These are phyloP conservation scores for Wallacemonas sp. DNA, from an alignment of 208 protist species.

Conservation along the genomic window DNA sequence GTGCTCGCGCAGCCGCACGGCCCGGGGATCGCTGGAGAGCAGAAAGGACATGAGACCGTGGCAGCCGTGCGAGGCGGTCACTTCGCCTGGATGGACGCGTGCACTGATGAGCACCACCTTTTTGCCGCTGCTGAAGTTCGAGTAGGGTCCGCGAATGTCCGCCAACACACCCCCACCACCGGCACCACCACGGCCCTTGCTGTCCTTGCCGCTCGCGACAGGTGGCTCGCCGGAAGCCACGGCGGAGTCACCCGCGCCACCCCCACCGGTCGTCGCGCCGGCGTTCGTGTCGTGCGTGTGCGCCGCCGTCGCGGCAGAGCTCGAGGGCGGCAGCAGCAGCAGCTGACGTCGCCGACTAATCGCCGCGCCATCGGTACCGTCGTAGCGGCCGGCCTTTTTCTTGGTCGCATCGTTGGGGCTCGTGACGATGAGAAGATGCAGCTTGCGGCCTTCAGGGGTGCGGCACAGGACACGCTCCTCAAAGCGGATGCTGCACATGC, in stretches of 20 bases:
- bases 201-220: background rate
- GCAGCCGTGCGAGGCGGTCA: conserved; percentile 87
- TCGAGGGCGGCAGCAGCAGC: background rate
- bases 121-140: conserved; percentile 78
- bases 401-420: conserved; percentile 32
- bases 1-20: conserved; percentile 71
- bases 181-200: background rate
- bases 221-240: background rate
- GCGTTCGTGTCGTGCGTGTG: too few species aligned
- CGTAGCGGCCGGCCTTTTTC: conserved; percentile 10
- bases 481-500: conserved; percentile 62
- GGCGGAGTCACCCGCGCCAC: background rate
- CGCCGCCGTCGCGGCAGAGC: too few species aligned
- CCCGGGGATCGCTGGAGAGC: conserved; percentile 66
- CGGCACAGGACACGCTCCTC: conserved; percentile 82
- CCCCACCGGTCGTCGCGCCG: too few species aligned
- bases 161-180: background rate
- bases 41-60: conserved; percentile 91
- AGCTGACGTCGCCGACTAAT: background rate
- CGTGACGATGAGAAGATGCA: conserved; percentile 83
- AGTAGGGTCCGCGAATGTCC: conserved; percentile 58
- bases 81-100: conserved; percentile 94
- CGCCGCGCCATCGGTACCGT: conserved; percentile 8
- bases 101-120: conserved; percentile 88
- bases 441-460: conserved; percentile 81